These are phyloP conservation scores for Aquilaria agallochum DNA, from an alignment of 441 rosid genomes.

Conservation along the genomic window DNA sequence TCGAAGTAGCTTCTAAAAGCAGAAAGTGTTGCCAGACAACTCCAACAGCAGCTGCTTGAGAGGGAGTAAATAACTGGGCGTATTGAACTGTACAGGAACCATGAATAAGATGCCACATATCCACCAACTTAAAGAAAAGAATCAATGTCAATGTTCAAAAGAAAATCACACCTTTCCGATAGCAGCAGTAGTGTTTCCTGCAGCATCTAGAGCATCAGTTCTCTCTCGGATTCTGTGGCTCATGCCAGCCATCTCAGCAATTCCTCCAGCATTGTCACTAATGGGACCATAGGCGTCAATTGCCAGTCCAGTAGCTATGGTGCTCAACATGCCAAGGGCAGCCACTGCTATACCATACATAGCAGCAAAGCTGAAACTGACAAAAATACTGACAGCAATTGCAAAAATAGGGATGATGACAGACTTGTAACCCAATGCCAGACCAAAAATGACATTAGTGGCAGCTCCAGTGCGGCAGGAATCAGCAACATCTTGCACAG, in stretches of 20 bases:
- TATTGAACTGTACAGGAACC: neutral
- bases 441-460: slow-evolving; percentile 68
- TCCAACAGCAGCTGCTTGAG: too few species aligned
- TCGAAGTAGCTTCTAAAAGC: too few species aligned
- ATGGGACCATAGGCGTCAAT: slow-evolving; percentile 79
- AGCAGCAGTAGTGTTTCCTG: slow-evolving; percentile 74
- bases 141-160: neutral
- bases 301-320: slow-evolving; percentile 73
- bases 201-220: slow-evolving; percentile 71
- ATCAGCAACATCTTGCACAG: slow-evolving; percentile 79
- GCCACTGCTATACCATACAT: slow-evolving; percentile 80
- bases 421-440: slow-evolving; percentile 72
- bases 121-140: neutral
- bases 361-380: slow-evolving; percentile 74
- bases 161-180: slow-evolving; percentile 51
- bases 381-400: slow-evolving; percentile 59
- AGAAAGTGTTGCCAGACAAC: too few species aligned
- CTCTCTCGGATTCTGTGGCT: slow-evolving; percentile 68
- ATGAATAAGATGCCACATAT: slow-evolving; percentile 3
- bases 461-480: slow-evolving; percentile 82
- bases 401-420: slow-evolving; percentile 71
- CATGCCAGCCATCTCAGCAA: slow-evolving; percentile 85
- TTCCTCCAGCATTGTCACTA: slow-evolving; percentile 76
- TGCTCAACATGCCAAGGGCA: slow-evolving; percentile 74
- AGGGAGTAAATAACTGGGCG: too few species aligned